These are phyloP conservation scores for Tuber aestivum DNA, from an alignment of 495 filamentous ascomycete species.

Conservation along the genomic window DNA sequence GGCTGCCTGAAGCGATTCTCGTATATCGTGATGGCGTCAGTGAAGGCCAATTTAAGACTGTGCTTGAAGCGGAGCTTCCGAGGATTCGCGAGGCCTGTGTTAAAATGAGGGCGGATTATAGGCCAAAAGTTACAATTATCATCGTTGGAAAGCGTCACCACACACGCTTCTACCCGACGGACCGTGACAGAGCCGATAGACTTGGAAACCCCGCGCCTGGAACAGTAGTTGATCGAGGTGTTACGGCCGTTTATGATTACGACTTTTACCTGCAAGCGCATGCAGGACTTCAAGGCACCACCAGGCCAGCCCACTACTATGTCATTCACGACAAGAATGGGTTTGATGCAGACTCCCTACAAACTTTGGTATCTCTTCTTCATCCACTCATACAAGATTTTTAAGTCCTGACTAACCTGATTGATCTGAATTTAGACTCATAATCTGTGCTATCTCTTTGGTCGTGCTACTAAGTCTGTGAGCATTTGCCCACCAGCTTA, in stretches of 20 bases:
- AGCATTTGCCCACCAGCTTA: conserved; percentile 75
- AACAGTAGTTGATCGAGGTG: conserved; percentile 80
- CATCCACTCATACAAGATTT: conserved; percentile 11
- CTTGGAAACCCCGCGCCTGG: conserved; percentile 65
- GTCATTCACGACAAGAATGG: conserved; percentile 64
- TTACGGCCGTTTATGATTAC: conserved; percentile 67
- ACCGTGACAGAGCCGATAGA: conserved; percentile 47
- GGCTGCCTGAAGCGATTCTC: conserved; percentile 65
- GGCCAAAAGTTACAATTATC: conserved; percentile 52
- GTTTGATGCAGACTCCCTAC: conserved; percentile 30
- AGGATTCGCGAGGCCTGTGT: conserved; percentile 58
- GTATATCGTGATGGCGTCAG: conserved; percentile 90
- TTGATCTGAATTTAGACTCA: conserved; percentile 49
- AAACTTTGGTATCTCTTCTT: conserved; percentile 26
- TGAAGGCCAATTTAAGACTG: conserved; percentile 50
- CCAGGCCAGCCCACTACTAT: conserved; percentile 69
- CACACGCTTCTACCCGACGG: conserved; percentile 72
- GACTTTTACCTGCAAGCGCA: conserved; percentile 91
- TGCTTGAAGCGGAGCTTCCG: conserved; percentile 46
- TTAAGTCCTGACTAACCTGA: background rate
- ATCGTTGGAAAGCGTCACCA: conserved; percentile 86
- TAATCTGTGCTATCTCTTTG: conserved; percentile 71
- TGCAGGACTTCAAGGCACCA: conserved; percentile 76
- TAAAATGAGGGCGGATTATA: conserved; percentile 47
- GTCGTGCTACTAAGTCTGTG: conserved; percentile 73